Percentiles rank a stretch among this genome's conserved stretches.
Conservation (phyloP, 129 eudicot species). For the Deinandra increscens region DNA sequence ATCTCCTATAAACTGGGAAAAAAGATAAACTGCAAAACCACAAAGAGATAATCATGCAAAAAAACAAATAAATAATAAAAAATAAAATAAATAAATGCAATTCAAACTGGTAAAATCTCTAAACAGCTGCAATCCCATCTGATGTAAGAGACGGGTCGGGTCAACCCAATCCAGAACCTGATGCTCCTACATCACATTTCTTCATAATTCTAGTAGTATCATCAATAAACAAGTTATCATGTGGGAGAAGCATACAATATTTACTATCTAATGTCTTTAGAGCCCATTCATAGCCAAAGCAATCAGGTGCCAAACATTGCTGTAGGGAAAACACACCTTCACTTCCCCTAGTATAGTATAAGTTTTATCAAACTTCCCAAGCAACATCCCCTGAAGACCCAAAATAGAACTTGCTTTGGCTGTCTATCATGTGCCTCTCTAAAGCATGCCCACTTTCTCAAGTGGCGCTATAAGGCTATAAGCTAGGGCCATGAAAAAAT, state of each 20-base stretch:
- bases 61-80: too few relatives aligned
- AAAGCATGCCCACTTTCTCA: slow-evolving; percentile 11
- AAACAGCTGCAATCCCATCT: too few relatives aligned
- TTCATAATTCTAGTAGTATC: too few relatives aligned
- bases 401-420: background rate
- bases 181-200: too few relatives aligned
- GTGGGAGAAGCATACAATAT: slow-evolving; percentile 6
- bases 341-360: slow-evolving; percentile 3
- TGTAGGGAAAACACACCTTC: slow-evolving; percentile 9
- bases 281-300: slow-evolving; percentile 1
- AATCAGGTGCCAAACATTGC: slow-evolving; percentile 1
- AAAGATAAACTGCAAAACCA: too few relatives aligned
- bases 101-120: too few relatives aligned
- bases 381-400: slow-evolving; percentile 9
- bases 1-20: too few relatives aligned
- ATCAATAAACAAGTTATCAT: slow-evolving; percentile 6
- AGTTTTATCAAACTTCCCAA: background rate
- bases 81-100: too few relatives aligned
- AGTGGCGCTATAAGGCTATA: background rate
- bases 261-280: slow-evolving; percentile 2
- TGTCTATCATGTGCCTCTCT: background rate
- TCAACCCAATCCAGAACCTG: too few relatives aligned
- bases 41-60: too few relatives aligned
- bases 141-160: too few relatives aligned
- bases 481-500: background rate